These are phyloP conservation scores for Paralagenidium karlingii DNA, from an alignment of 352 stramenopile species.

Conservation along the genomic window DNA sequence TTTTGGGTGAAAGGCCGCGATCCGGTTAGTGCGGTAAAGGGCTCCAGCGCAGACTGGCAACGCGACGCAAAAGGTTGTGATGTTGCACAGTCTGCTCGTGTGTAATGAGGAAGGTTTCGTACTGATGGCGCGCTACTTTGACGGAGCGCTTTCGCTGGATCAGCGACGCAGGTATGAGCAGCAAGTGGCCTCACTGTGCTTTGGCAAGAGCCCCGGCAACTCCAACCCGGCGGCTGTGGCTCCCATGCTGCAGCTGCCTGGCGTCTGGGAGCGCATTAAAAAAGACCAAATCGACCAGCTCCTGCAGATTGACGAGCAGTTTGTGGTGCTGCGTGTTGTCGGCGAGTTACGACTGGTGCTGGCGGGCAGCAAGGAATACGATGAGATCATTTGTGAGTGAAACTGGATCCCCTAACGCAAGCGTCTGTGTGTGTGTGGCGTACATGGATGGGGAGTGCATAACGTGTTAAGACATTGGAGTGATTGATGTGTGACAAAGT, in stretches of 20 bases:
- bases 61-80: too few relatives aligned
- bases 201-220: neutral
- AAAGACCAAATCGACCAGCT: constrained; percentile 17
- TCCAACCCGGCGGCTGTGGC: neutral
- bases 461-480: too few relatives aligned
- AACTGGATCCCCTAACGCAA: too few relatives aligned
- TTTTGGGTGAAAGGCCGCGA: too few relatives aligned
- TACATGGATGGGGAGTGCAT: neutral
- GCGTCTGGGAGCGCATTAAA: constrained; percentile 17
- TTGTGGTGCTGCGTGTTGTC: constrained; percentile 37
- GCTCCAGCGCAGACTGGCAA: too few relatives aligned
- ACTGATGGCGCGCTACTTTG: constrained; percentile 57
- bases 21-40: too few relatives aligned
- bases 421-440: neutral
- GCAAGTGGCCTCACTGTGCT: constrained; percentile 28
- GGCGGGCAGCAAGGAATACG: constrained; percentile 45
- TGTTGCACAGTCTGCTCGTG: too few relatives aligned
- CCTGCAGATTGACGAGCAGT: constrained; percentile 38
- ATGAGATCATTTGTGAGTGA: constrained; percentile 58
- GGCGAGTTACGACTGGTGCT: constrained; percentile 51
- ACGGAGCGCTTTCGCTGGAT: constrained; percentile 23
- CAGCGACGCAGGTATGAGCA: constrained; percentile 28
- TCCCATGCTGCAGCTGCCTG: constrained; percentile 18
- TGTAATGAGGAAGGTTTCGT: too few relatives aligned
- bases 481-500: too few relatives aligned